Evolutionary conservation across 192 early-diverging fungal species (phyloP).

Genomic region (Spizellomyces punctatus): DNA sequence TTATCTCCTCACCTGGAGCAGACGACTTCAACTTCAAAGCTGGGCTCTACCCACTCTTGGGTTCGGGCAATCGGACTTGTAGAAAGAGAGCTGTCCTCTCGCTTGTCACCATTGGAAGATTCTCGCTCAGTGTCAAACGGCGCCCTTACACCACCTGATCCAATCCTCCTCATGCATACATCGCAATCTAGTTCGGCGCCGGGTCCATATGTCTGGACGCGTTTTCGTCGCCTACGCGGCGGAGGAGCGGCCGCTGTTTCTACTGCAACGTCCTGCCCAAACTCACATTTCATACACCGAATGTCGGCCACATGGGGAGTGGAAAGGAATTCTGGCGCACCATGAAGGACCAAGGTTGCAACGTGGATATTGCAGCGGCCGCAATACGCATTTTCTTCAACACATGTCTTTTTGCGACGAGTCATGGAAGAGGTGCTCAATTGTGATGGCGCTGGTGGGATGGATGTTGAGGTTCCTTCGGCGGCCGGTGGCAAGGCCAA

Average conservation of each 20-base stretch:
- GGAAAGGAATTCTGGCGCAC: not conserved
- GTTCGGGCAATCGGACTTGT: not conserved
- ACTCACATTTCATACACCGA: slow-evolving; percentile 14
- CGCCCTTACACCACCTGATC: slow-evolving; percentile 17
- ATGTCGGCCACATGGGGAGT: slow-evolving; percentile 13
- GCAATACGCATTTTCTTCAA: slow-evolving; percentile 16
- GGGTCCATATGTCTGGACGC: slow-evolving; percentile 8
- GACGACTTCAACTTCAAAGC: slow-evolving; percentile 45
- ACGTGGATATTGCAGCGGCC: not conserved
- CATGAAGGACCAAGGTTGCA: slow-evolving; percentile 18
- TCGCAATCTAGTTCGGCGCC: slow-evolving; percentile 26
- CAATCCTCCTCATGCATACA: slow-evolving; percentile 31
- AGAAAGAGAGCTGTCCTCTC: slow-evolving; percentile 2
- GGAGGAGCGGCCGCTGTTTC: not conserved
- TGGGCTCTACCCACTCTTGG: slow-evolving; percentile 18
- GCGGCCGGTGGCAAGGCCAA: not conserved
- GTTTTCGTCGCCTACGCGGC: slow-evolving; percentile 1
- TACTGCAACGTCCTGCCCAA: not conserved
- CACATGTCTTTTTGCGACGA: slow-evolving; percentile 11
- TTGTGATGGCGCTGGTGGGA: not conserved
- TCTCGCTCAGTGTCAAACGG: not conserved
- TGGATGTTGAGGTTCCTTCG: not conserved
- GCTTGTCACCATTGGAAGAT: not conserved
- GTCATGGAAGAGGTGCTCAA: not conserved
- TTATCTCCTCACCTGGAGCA: slow-evolving; percentile 28